Conservation (phyloP, 768 basidiomycete species). For the Macrolepiota albuminosa region DNA sequence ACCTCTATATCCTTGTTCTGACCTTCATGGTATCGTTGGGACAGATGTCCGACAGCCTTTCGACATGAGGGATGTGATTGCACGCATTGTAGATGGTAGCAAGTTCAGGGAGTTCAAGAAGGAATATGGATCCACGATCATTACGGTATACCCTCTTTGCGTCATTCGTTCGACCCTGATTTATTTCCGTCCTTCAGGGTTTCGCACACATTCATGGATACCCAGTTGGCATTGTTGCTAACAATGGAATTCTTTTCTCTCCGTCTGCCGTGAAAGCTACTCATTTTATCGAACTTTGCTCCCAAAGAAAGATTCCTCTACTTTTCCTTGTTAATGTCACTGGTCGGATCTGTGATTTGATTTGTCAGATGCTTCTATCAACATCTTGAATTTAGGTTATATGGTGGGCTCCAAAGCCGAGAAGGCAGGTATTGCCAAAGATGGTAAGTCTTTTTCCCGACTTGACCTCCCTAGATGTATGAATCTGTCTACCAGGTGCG, state of each 20-base stretch:
- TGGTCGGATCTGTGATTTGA: slow-evolving; percentile 31
- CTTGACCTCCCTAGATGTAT: not conserved
- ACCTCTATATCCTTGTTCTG: slow-evolving; percentile 74
- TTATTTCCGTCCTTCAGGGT: slow-evolving; percentile 41
- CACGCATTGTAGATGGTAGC: slow-evolving; percentile 88
- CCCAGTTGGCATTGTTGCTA: slow-evolving; percentile 87
- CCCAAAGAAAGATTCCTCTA: slow-evolving; percentile 83
- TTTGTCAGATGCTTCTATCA: not conserved
- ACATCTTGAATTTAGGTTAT: slow-evolving; percentile 45
- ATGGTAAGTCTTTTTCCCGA: slow-evolving; percentile 39
- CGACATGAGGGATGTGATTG: slow-evolving; percentile 93
- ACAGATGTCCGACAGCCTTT: slow-evolving; percentile 85
- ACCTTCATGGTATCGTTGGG: slow-evolving; percentile 89
- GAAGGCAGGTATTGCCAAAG: slow-evolving; percentile 90
- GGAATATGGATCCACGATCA: slow-evolving; percentile 87
- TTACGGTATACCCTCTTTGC: slow-evolving; percentile 54
- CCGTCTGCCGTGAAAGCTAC: slow-evolving; percentile 92
- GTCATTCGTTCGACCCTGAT: not conserved
- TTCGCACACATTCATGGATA: slow-evolving; percentile 87
- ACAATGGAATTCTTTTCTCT: slow-evolving; percentile 93
- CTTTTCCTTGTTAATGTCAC: slow-evolving; percentile 97
- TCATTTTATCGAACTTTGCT: slow-evolving; percentile 93
- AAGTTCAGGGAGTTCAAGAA: slow-evolving; percentile 94
- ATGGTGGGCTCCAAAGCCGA: slow-evolving; percentile 98
- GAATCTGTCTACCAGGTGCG: slow-evolving; percentile 41